Evolutionary conservation across 495 filamentous ascomycete species (phyloP).

Genomic region (Bacidia gigantensis): DNA sequence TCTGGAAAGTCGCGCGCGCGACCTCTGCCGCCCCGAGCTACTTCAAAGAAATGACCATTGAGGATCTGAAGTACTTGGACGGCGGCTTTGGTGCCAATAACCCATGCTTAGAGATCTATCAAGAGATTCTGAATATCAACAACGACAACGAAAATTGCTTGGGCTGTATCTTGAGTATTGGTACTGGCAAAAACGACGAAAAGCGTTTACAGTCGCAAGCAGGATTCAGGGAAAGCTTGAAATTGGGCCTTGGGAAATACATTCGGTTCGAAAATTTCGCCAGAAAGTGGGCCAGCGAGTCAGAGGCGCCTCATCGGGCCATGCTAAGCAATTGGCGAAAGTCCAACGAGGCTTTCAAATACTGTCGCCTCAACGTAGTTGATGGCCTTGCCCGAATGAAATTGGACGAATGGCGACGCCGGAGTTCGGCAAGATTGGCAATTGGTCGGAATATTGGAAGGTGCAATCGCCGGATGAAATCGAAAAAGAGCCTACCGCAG

Average conservation of each 20-base stretch:
- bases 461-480: neutral
- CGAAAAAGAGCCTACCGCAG: neutral
- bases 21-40: constrained; percentile 40
- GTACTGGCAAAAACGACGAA: constrained; percentile 17
- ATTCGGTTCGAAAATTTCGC: constrained; percentile 9
- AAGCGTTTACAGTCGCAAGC: neutral
- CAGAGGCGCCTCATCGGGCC: constrained; percentile 5
- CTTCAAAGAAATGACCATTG: constrained; percentile 28
- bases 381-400: constrained; percentile 30
- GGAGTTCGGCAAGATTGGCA: constrained; percentile 1
- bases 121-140: constrained; percentile 16
- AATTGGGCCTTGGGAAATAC: constrained; percentile 1
- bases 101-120: constrained; percentile 18
- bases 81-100: constrained; percentile 24
- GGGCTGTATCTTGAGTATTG: constrained; percentile 21
- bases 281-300: constrained; percentile 11
- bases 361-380: constrained; percentile 36
- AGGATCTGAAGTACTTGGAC: constrained; percentile 16
- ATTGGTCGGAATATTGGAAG: constrained; percentile 6
- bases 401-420: constrained; percentile 25
- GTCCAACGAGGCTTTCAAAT: constrained; percentile 12
- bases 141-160: constrained; percentile 7
- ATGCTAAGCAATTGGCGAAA: constrained; percentile 1
- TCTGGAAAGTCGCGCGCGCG: constrained; percentile 40
- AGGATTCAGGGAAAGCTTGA: neutral